Percentiles rank a stretch among this genome's conserved stretches.
These are phyloP conservation scores for Colletotrichum endophyticum DNA, from an alignment of 2,329 filamentous ascomycete genomes.

Conservation along the genomic window DNA sequence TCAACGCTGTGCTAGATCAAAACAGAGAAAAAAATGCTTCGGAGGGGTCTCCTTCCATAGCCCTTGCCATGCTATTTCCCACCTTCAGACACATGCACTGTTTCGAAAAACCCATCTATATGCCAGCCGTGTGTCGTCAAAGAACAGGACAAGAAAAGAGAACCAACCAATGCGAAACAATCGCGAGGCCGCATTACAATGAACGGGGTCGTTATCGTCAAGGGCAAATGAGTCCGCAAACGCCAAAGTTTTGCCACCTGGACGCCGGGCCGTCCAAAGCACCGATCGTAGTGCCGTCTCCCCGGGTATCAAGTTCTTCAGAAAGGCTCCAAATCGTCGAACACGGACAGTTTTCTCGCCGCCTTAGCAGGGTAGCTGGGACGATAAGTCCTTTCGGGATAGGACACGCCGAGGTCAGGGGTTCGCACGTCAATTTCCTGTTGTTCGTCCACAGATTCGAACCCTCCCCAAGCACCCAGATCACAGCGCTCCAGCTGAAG, in stretches of 20 bases:
- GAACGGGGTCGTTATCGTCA: background rate
- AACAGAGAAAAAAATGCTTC: background rate
- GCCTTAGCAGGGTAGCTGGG: background rate
- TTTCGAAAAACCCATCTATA: background rate
- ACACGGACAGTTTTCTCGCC: background rate
- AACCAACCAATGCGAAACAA: background rate
- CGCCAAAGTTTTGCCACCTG: background rate
- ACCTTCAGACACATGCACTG: background rate
- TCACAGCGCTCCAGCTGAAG: conserved; percentile 63
- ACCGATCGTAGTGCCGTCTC: background rate
- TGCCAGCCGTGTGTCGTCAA: background rate
- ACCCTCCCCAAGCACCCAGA: conserved; percentile 24
- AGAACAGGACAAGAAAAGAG: background rate
- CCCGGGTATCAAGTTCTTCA: conserved; percentile 16
- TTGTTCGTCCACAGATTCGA: background rate
- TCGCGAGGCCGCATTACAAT: background rate
- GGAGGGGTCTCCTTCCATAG: background rate
- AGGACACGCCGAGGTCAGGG: background rate
- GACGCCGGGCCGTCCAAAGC: background rate
- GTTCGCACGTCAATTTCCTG: background rate
- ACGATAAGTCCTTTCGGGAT: background rate
- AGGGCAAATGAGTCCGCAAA: background rate
- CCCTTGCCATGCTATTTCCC: background rate
- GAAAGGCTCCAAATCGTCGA: conserved; percentile 28
- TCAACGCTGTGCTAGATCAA: conserved; percentile 11